Evolutionary conservation across 179 eudicot genomes (phyloP).

Genomic region (Patellifolia procumbens): DNA sequence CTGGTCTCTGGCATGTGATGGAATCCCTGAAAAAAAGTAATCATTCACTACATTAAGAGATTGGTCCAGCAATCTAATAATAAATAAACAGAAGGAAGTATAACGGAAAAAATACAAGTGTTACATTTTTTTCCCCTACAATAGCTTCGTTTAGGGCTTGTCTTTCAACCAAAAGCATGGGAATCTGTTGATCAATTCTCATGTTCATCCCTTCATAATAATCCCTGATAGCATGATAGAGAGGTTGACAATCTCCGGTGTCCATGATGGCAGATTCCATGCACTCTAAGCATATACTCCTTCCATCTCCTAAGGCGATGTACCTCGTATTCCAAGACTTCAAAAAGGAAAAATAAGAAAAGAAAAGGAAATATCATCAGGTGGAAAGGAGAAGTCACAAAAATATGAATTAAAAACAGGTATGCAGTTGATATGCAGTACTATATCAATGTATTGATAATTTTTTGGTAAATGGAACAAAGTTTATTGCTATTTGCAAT

Average conservation of each 20-base stretch:
- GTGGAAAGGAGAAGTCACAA: background rate
- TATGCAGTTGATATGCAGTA: background rate
- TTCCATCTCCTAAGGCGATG: conserved; percentile 82
- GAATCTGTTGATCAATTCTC: conserved; percentile 93
- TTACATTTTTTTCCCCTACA: conserved; percentile 94
- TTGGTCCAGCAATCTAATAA: background rate
- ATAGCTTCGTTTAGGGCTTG: conserved; percentile 98
- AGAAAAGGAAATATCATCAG: background rate
- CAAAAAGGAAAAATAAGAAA: background rate
- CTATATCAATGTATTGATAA: background rate
- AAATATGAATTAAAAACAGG: background rate
- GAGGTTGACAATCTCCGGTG: conserved; percentile 96
- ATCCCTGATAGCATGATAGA: conserved; percentile 91
- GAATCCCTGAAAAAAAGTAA: conserved; percentile 51
- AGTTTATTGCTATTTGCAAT: background rate
- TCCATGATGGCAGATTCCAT: conserved; percentile 98
- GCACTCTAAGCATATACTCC: conserved; percentile 92
- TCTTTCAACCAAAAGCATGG: conserved; percentile 96
- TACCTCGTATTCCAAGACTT: conserved; percentile 81
- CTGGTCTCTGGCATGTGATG: conserved; percentile 99
- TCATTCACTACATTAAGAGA: conserved; percentile 2
- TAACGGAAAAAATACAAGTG: background rate
- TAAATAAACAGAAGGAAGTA: conserved; percentile 3
- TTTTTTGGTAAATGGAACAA: background rate
- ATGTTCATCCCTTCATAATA: conserved; percentile 95